A percentile compares a stretch with the other conserved stretches of the same genome.
Evolutionary conservation across 768 basidiomycete genomes (phyloP).

Genomic region (Phanerochaete sordida): DNA sequence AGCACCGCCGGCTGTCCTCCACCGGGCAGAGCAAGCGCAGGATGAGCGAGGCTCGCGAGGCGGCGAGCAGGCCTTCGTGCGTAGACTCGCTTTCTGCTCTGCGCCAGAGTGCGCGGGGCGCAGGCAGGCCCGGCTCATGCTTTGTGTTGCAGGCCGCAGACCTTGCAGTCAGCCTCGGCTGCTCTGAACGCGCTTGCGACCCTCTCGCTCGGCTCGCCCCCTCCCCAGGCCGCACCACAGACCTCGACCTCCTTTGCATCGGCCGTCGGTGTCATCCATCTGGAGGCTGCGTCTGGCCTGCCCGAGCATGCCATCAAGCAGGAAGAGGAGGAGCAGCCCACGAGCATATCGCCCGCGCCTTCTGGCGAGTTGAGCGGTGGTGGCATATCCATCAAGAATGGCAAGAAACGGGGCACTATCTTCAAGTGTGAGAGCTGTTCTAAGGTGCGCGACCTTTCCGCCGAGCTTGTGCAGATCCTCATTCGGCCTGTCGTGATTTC

Average conservation of each 20-base stretch:
- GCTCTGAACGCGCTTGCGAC: conserved; percentile 37
- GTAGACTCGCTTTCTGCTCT: conserved; percentile 27
- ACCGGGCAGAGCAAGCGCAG: conserved; percentile 67
- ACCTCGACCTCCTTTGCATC: conserved; percentile 19
- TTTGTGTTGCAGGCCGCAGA: conserved; percentile 27
- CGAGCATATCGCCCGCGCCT: conserved; percentile 11
- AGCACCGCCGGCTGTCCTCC: conserved; percentile 71
- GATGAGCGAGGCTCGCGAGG: conserved; percentile 77
- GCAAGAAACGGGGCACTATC: conserved; percentile 79
- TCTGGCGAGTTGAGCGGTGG: conserved; percentile 21
- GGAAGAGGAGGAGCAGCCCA: conserved; percentile 18
- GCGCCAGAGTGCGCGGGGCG: not conserved
- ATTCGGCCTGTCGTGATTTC: not conserved
- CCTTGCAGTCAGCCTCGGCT: conserved; percentile 34
- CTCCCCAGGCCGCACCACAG: conserved; percentile 24
- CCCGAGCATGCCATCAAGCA: conserved; percentile 13
- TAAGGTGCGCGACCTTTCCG: conserved; percentile 54
- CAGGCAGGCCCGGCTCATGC: conserved; percentile 7
- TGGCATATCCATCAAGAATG: conserved; percentile 33
- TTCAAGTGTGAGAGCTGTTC: conserved; percentile 94
- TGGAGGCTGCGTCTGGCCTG: conserved; percentile 9
- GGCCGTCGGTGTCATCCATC: conserved; percentile 16
- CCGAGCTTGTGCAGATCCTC: not conserved
- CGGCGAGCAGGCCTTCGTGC: conserved; percentile 70
- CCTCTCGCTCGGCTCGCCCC: conserved; percentile 38